Evolutionary conservation across 129 eudicot species (phyloP), one percentile per base, ranked within the genome.

Genomic region (Cynara cardunculus): DNA sequence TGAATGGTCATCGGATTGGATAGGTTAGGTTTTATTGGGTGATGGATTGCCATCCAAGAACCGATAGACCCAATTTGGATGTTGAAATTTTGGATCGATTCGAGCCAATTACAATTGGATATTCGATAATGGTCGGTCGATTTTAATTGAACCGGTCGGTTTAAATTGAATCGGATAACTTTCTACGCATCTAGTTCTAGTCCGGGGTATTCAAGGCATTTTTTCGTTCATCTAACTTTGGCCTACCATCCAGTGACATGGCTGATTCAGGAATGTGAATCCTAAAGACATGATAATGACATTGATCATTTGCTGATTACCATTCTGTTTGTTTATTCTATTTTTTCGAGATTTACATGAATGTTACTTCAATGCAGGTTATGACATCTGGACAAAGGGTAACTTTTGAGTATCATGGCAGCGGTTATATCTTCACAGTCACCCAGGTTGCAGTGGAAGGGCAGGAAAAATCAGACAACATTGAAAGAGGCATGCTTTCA

Each of bases 341-440:
- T 27, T 69, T 70, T 39, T 35, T 49, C 32, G 72, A 66, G 74
- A 80, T 37, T 85, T 39, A 74, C 69, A 65, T 68, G 26, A 74
- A 77, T 76, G 28, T 72, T 74, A 35, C 26, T 65, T 62, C 12
- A 56, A 71, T 89, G 87, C 97, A 94, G 98, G 86, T 96, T 74
- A 82, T 96, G 98, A 92, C 99, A 73, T 74, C 86, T 49, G 99
- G 98, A 71, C 99, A 96, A 85, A 88, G 87, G 88, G 98, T 89
- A 64, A 91, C 93, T 61, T 86, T 96, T 71, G 99, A 96, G 86
- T 88, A 80, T 89, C 93, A 75, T 28, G 98, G 99, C 72, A 90
- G 87, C 70, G 88, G 84, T 76, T 93, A 89, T 81, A 49, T 88
- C 79, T 90, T 92, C 92, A 92, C 93, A 30, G 99, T 96, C 76